Conservation (phyloP, 2,329 filamentous ascomycete species). For the Curvularia sp. region DNA sequence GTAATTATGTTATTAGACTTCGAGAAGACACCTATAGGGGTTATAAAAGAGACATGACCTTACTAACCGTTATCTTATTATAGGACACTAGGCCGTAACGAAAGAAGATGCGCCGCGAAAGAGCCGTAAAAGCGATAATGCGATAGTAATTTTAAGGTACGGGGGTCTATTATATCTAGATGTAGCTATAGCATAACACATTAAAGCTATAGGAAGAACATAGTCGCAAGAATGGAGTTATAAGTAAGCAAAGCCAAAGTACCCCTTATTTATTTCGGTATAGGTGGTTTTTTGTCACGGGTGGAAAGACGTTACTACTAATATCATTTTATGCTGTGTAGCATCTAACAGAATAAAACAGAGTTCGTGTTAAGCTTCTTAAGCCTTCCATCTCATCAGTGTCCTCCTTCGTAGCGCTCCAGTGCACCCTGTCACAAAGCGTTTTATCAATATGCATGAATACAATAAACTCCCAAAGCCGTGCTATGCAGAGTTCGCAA, state of each 20-base stretch:
- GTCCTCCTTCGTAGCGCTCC: background rate
- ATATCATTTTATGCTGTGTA: background rate
- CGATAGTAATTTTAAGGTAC: background rate
- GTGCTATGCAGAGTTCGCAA: background rate
- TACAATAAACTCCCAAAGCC: background rate
- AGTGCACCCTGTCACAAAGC: background rate
- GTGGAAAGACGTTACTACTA: background rate
- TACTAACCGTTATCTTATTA: background rate
- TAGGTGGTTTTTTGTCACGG: background rate
- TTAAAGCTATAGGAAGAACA: background rate
- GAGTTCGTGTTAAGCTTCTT: background rate
- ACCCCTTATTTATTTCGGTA: background rate
- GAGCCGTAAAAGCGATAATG: background rate
- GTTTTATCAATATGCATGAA: background rate
- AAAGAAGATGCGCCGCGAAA: background rate
- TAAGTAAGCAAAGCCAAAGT: background rate
- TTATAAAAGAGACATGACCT: background rate
- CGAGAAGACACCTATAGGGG: background rate
- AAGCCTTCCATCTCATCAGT: background rate
- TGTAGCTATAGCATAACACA: background rate
- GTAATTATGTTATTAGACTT: background rate
- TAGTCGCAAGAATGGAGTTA: background rate
- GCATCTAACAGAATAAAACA: background rate
- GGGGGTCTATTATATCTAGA: background rate
- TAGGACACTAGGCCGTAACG: background rate